Evolutionary conservation across 139 green algal genomes (phyloP).

Genomic region (Chlorella sp.): DNA sequence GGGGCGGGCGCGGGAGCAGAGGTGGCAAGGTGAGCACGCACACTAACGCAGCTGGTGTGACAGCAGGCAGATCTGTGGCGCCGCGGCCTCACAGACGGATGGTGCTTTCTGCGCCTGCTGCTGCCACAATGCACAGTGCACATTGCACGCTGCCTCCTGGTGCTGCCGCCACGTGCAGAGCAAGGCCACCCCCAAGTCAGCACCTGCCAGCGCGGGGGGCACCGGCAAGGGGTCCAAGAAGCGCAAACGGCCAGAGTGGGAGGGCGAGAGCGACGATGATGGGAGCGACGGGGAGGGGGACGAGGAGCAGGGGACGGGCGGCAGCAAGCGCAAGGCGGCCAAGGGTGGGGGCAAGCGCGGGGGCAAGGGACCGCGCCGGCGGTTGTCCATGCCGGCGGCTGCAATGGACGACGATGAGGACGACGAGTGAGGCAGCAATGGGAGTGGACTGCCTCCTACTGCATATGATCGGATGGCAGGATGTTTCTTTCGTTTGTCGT

Average conservation of each 20-base stretch:
- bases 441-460: too few relatives aligned
- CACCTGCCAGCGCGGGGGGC: not conserved
- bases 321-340: not conserved
- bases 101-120: not conserved
- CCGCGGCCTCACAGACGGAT: not conserved
- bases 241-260: not conserved
- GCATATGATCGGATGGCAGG: too few relatives aligned
- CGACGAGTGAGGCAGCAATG: not conserved
- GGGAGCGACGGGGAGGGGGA: not conserved
- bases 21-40: too few relatives aligned
- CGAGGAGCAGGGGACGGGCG: not conserved
- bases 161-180: not conserved
- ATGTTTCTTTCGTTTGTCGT: too few relatives aligned
- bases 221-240: not conserved
- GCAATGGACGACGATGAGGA: not conserved
- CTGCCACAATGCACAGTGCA: too few relatives aligned
- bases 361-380: not conserved
- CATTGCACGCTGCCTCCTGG: too few relatives aligned
- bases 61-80: too few relatives aligned
- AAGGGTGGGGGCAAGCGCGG: too few relatives aligned
- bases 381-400: not conserved
- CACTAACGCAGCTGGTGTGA: too few relatives aligned
- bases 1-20: too few relatives aligned
- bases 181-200: not conserved
- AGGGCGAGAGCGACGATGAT: not conserved